Base-by-base conservation (phyloP, 1,139 yeast genomes). In the Hemisphaericaspora xylanilytica region DNA sequence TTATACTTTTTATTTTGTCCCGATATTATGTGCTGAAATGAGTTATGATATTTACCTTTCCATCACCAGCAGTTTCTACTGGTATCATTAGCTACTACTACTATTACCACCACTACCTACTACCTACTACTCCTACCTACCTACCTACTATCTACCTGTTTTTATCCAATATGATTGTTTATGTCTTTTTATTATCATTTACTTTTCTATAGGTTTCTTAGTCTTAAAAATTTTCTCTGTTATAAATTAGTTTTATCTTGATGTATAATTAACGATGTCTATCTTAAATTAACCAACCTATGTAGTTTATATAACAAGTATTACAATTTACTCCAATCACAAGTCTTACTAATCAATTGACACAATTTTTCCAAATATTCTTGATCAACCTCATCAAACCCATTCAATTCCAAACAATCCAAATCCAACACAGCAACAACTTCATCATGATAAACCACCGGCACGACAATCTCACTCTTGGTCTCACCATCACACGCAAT, bases 401-500 rank as follows among this genome's bases (percentile, higher is more conserved):
- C 96, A 7, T 69, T 54, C 37, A 66, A 58, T 7, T 65, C 76
- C 41, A 80, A 61, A 56, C 96, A 87, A 58, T 92, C 98, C 36
- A 92, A 74, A 58, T 92, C 97, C 41, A 92, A 70, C 5, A 92
- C 97, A 2, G 90, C 98, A 12, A 76, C 55, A 1, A 80, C 63
- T 16, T 54, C 51, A 3, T 72, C 78, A 9, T 61, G 57, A n/a
- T 59, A 52, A 12, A 66, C 57, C 5, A 92, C 75, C 0, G 97
- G 97, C 2, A 92, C 90, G 14, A 92, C 97, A 22, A 92, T 85
- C 58, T 92, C 98, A 58, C 96, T 85, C 45, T 84, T 74, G 1
- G 97, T 90, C 42, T 82, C 96, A 1, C 96, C 96, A 63, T 92
- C 98, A 60, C 98, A 92, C 0, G 97, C 97, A 50, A 92, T 92